phyloP scores from a whole-genome alignment of 441 rosid genomes.

The Croton setiger region DNA sequence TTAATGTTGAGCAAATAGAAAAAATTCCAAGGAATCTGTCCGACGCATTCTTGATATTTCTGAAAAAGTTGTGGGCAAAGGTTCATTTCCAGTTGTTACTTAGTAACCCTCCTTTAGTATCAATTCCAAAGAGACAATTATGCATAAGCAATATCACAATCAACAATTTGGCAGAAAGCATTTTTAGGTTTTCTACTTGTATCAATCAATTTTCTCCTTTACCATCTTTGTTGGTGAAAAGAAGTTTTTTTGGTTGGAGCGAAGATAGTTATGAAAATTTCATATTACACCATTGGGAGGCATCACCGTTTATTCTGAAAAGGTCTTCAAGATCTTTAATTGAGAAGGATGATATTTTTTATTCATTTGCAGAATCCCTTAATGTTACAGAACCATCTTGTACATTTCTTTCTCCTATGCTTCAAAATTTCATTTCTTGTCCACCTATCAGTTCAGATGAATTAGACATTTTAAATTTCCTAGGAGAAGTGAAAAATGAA shows the following conservation, averaged over 20 bases:
- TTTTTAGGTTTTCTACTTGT: conserved; percentile 47
- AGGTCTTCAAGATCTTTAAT: conserved; percentile 23
- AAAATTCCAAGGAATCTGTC: conserved; percentile 34
- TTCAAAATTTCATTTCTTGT: conserved; percentile 42
- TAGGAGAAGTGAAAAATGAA: conserved; percentile 41
- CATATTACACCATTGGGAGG: conserved; percentile 46
- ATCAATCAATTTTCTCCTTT: conserved; percentile 21
- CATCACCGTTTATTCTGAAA: conserved; percentile 38
- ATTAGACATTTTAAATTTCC: conserved; percentile 44
- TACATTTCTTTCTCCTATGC: conserved; percentile 35
- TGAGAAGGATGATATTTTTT: conserved; percentile 33
- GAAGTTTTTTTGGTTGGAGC: conserved; percentile 35
- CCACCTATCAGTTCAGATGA: conserved; percentile 60
- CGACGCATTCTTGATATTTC: conserved; percentile 27
- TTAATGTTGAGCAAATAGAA: conserved; percentile 33
- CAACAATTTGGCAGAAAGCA: conserved; percentile 45
- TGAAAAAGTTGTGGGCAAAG: conserved; percentile 43
- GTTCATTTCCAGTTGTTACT: conserved; percentile 33
- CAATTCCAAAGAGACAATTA: conserved; percentile 20
- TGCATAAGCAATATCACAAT: conserved; percentile 31
- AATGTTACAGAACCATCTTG: conserved; percentile 26
- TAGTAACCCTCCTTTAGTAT: conserved; percentile 18
- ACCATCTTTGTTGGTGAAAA: conserved; percentile 23
- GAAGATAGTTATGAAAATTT: conserved; percentile 37
- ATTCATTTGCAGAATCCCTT: conserved; percentile 28